A percentile compares a stretch with the other conserved stretches of the same genome.
Evolutionary conservation across 345 rosid species (phyloP).

Genomic region (Acer saccharum): DNA sequence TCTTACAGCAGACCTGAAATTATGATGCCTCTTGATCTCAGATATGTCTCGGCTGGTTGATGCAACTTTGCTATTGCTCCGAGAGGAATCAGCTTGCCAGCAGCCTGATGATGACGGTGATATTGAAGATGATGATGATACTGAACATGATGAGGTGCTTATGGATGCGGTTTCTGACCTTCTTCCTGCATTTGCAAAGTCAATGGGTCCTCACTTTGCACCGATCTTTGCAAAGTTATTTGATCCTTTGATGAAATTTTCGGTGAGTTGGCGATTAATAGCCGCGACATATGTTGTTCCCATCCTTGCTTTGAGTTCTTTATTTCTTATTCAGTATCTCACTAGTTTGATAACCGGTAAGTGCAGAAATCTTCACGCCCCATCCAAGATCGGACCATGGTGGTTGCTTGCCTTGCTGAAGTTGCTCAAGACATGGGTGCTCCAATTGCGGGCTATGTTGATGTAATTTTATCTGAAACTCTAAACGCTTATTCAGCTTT

Average conservation of each 20-base stretch:
- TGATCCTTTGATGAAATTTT: conserved; percentile 94
- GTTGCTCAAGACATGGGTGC: conserved; percentile 99
- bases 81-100: conserved; percentile 92
- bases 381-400: conserved; percentile 93
- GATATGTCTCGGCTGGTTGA: conserved; percentile 82
- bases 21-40: conserved; percentile 36
- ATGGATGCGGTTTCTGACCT: conserved; percentile 99
- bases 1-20: conserved; percentile 19
- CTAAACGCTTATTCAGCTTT: background rate
- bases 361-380: conserved; percentile 82
- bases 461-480: conserved; percentile 50
- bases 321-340: conserved; percentile 24
- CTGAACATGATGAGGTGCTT: conserved; percentile 88
- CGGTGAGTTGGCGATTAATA: conserved; percentile 52
- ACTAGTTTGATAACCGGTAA: conserved; percentile 30
- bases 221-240: conserved; percentile 80
- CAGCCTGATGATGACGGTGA: conserved; percentile 76
- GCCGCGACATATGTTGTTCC: conserved; percentile 10
- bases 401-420: conserved; percentile 97
- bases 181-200: conserved; percentile 96
- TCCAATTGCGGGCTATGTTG: conserved; percentile 85
- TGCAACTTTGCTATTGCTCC: conserved; percentile 70
- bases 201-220: conserved; percentile 92
- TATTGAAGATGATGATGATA: conserved; percentile 70
- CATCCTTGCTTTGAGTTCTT: conserved; percentile 1